These are phyloP conservation scores for Aspergillus luchuensis DNA, from an alignment of 2,329 filamentous ascomycete genomes.

Conservation along the genomic window DNA sequence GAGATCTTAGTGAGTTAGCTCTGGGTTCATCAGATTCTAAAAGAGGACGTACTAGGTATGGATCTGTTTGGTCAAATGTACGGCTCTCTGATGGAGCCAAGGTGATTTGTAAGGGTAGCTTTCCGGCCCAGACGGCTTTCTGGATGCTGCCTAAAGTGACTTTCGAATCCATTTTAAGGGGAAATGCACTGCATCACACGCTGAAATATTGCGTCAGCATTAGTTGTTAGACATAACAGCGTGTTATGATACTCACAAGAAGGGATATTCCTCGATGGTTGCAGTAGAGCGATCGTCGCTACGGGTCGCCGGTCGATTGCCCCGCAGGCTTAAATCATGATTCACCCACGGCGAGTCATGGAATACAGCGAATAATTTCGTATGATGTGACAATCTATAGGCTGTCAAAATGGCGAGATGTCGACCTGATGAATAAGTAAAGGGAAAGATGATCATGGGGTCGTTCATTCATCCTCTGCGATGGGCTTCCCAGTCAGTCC, in stretches of 20 bases:
- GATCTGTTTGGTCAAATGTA: conserved; percentile 60
- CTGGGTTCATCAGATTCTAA: not conserved
- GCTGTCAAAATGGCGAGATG: too few relatives aligned
- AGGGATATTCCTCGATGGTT: not conserved
- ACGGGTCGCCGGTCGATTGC: not conserved
- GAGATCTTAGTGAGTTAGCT: conserved; percentile 51
- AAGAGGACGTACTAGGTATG: conserved; percentile 56
- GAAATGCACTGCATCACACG: not conserved
- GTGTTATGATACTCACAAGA: not conserved
- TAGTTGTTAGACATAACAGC: not conserved
- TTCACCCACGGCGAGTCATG: not conserved
- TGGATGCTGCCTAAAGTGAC: conserved; percentile 37
- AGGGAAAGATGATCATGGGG: too few relatives aligned
- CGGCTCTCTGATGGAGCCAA: conserved; percentile 62
- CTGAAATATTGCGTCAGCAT: not conserved
- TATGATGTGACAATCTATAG: too few relatives aligned
- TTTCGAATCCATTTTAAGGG: conserved; percentile 29
- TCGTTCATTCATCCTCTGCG: too few relatives aligned
- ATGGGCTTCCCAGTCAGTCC: too few relatives aligned
- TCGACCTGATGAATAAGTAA: too few relatives aligned
- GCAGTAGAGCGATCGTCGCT: not conserved
- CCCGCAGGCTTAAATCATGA: not conserved
- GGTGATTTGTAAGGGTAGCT: conserved; percentile 61
- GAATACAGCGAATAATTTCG: too few relatives aligned
- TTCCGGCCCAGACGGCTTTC: conserved; percentile 60